Conservation (phyloP, 768 basidiomycete genomes). For the Scleroderma bovista region DNA sequence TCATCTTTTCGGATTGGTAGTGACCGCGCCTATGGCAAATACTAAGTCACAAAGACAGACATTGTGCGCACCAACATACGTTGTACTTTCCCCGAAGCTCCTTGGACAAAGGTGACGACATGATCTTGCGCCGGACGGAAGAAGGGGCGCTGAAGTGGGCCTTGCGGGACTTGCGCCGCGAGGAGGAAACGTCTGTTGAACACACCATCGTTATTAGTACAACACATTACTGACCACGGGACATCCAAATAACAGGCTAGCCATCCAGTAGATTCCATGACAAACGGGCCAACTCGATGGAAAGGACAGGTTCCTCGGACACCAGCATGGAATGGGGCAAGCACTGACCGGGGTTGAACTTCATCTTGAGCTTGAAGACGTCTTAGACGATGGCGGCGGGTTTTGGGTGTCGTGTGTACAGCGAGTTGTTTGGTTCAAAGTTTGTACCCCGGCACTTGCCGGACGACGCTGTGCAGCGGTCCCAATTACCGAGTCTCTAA, state of each 20-base stretch:
- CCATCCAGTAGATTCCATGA: slow-evolving; percentile 51
- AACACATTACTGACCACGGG: slow-evolving; percentile 13
- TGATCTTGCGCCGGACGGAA: slow-evolving; percentile 92
- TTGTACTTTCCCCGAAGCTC: slow-evolving; percentile 90
- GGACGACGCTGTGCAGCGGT: not conserved
- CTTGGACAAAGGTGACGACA: slow-evolving; percentile 94
- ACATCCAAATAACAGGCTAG: slow-evolving; percentile 37
- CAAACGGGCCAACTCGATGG: slow-evolving; percentile 25
- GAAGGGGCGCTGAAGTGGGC: slow-evolving; percentile 96
- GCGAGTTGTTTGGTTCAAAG: slow-evolving; percentile 34
- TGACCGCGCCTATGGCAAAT: slow-evolving; percentile 63
- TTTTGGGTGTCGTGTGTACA: slow-evolving; percentile 16
- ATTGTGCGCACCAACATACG: slow-evolving; percentile 43
- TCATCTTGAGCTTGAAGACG: slow-evolving; percentile 70
- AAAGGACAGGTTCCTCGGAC: slow-evolving; percentile 14
- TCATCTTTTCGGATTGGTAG: slow-evolving; percentile 97
- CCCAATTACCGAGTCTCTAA: slow-evolving; percentile 20
- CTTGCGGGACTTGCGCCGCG: slow-evolving; percentile 97
- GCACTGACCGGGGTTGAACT: slow-evolving; percentile 77
- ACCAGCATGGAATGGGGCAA: slow-evolving; percentile 13
- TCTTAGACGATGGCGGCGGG: slow-evolving; percentile 44
- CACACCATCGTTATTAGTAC: slow-evolving; percentile 28
- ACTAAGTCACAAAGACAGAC: not conserved
- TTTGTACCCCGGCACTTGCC: slow-evolving; percentile 23
- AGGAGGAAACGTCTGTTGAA: slow-evolving; percentile 74